phyloP scores from a whole-genome alignment of 2,329 filamentous ascomycete genomes.

The Pestalotiopsis sp. region DNA sequence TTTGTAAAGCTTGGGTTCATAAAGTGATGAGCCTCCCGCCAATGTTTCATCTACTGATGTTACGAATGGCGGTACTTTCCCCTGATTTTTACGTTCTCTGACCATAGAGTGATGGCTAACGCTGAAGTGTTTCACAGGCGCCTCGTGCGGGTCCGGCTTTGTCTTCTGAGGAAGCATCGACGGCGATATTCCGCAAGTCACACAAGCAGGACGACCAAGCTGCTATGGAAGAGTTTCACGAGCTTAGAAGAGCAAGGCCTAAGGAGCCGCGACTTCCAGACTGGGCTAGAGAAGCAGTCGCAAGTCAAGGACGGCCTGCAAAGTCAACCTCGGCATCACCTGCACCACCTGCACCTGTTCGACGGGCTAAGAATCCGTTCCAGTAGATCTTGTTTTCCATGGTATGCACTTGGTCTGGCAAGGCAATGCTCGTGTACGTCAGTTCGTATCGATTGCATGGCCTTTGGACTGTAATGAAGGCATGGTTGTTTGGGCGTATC shows the following conservation, averaged over 20 bases:
- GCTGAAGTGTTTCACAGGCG: background rate
- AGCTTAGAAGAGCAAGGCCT: constrained; percentile 14
- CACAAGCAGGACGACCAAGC: constrained; percentile 27
- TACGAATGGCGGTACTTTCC: background rate
- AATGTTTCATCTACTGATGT: background rate
- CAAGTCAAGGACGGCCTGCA: constrained; percentile 14
- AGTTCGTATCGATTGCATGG: background rate
- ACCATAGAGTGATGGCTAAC: background rate
- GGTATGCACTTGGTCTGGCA: background rate
- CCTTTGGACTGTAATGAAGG: background rate
- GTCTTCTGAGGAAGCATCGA: background rate
- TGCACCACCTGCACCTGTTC: background rate
- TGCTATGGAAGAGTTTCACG: constrained; percentile 22
- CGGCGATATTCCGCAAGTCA: constrained; percentile 20
- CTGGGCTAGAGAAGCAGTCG: constrained; percentile 28
- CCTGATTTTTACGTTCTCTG: background rate
- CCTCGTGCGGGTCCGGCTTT: background rate
- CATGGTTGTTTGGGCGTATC: background rate
- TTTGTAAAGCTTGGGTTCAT: background rate
- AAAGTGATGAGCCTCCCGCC: background rate
- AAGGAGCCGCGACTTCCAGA: constrained; percentile 26
- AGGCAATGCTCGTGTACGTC: background rate
- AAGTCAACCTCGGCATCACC: constrained; percentile 7
- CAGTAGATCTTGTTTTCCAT: background rate
- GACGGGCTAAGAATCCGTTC: constrained; percentile 5